Percentiles rank a stretch among this genome's conserved stretches.
These are phyloP conservation scores for Fusarium sp. DNA, from an alignment of 2,329 filamentous ascomycete genomes.

Conservation along the genomic window DNA sequence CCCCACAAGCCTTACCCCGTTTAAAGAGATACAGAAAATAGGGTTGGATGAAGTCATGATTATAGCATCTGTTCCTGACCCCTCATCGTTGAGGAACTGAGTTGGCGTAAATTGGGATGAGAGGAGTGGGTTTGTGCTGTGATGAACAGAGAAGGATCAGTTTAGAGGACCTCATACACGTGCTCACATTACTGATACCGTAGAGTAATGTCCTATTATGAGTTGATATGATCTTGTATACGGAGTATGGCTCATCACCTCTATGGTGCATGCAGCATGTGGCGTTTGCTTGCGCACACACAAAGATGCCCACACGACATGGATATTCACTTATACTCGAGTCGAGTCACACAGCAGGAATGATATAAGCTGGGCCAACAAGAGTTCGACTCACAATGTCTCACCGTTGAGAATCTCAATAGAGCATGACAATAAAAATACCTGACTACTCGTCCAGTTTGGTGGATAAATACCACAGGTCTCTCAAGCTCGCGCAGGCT, in stretches of 20 bases:
- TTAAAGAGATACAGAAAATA: conserved; percentile 34
- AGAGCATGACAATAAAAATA: neutral
- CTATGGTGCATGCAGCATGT: conserved; percentile 16
- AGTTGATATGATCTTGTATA: neutral
- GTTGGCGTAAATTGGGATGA: neutral
- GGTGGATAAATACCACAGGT: neutral
- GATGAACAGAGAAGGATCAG: neutral
- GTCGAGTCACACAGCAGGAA: neutral
- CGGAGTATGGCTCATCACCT: neutral
- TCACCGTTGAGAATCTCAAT: neutral
- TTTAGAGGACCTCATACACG: no score
- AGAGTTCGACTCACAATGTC: conserved; percentile 2
- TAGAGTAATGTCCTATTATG: neutral
- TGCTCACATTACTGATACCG: neutral
- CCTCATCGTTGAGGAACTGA: conserved; percentile 6
- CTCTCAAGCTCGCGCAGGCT: neutral
- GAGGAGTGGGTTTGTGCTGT: neutral
- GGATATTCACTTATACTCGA: neutral
- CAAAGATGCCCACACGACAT: conserved; percentile 38
- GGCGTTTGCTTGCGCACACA: conserved; percentile 33
- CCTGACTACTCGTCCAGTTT: neutral
- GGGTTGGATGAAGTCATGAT: conserved; percentile 44
- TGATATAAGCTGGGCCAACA: conserved; percentile 14
- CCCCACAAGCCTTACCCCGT: no score
- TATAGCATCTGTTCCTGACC: conserved; percentile 13